A percentile compares a stretch with the other conserved stretches of the same genome.
phyloP scores from a whole-genome alignment of 179 eudicot genomes.

The Sideroxylon spinosum region DNA sequence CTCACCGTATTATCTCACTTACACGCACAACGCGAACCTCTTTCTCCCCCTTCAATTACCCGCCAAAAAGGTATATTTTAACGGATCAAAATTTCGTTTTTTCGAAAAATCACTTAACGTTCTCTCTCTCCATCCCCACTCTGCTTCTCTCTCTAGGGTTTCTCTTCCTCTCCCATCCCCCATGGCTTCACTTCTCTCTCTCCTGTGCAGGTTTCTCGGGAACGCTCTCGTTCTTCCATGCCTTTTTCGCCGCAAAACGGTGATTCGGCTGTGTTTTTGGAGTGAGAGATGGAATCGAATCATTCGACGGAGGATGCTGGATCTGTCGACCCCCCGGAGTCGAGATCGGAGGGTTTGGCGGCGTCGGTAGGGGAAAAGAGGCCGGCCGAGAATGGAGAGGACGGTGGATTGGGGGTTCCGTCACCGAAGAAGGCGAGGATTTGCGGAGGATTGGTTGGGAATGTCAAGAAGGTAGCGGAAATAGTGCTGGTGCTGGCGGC shows the following conservation, averaged over 20 bases:
- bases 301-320: conserved; percentile 6
- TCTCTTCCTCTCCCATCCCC: conserved; percentile 28
- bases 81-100: conserved; percentile 27
- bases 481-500: conserved; percentile 77
- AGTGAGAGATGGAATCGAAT: not conserved
- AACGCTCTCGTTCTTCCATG: not conserved
- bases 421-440: conserved; percentile 26
- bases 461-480: conserved; percentile 72
- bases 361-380: conserved; percentile 35
- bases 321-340: conserved; percentile 10
- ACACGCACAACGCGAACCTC: conserved; percentile 11
- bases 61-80: conserved; percentile 42
- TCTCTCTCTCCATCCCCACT: not conserved
- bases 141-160: conserved; percentile 48
- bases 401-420: conserved; percentile 19
- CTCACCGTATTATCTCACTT: not conserved
- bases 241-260: not conserved
- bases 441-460: conserved; percentile 25
- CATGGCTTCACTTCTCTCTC: conserved; percentile 23
- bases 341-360: conserved; percentile 21
- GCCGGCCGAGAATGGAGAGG: conserved; percentile 22
- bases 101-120: conserved; percentile 17
- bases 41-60: conserved; percentile 30
- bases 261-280: conserved; percentile 15
- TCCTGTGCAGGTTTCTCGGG: conserved; percentile 35